Evolutionary conservation across 2,329 filamentous ascomycete genomes (phyloP).

Genomic region (Aureobasidium sp.): DNA sequence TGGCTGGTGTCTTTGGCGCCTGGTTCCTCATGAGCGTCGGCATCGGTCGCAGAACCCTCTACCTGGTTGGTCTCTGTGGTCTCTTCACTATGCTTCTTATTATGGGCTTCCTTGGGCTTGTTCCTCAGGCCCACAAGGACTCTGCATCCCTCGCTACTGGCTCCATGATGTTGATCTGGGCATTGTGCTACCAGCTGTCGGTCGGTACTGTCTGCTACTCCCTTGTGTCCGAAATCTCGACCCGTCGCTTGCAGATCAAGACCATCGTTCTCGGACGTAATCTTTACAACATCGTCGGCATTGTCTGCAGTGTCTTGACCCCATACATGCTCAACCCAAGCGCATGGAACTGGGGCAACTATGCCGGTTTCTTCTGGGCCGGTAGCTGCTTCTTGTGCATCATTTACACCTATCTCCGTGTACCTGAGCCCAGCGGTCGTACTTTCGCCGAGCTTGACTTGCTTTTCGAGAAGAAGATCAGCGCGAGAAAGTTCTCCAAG

Average conservation of each 20-base stretch:
- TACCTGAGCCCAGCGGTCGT: constrained; percentile 72
- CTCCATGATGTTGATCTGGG: constrained; percentile 78
- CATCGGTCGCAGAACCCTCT: constrained; percentile 68
- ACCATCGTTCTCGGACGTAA: constrained; percentile 82
- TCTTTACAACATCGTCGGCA: constrained; percentile 69
- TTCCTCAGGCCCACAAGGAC: constrained; percentile 52
- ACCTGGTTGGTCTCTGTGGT: constrained; percentile 66
- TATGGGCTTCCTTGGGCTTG: constrained; percentile 76
- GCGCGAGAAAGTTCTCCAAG: constrained; percentile 63
- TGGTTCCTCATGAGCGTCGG: constrained; percentile 68
- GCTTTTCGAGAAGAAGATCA: constrained; percentile 67
- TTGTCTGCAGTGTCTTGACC: constrained; percentile 73
- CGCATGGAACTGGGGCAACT: constrained; percentile 85
- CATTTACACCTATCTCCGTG: constrained; percentile 72
- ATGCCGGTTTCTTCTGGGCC: constrained; percentile 81
- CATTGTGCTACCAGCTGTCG: constrained; percentile 75
- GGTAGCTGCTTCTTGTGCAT: constrained; percentile 75
- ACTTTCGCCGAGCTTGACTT: constrained; percentile 83
- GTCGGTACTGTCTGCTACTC: constrained; percentile 89
- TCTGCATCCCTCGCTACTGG: constrained; percentile 68
- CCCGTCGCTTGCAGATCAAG: constrained; percentile 79
- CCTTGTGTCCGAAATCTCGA: constrained; percentile 76
- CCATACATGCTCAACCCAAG: constrained; percentile 89
- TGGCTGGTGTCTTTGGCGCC: constrained; percentile 72
- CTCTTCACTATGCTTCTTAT: constrained; percentile 72